phyloP scores from a whole-genome alignment of 2,329 filamentous ascomycete genomes.

The Teratosphaeria epicoccoides region DNA sequence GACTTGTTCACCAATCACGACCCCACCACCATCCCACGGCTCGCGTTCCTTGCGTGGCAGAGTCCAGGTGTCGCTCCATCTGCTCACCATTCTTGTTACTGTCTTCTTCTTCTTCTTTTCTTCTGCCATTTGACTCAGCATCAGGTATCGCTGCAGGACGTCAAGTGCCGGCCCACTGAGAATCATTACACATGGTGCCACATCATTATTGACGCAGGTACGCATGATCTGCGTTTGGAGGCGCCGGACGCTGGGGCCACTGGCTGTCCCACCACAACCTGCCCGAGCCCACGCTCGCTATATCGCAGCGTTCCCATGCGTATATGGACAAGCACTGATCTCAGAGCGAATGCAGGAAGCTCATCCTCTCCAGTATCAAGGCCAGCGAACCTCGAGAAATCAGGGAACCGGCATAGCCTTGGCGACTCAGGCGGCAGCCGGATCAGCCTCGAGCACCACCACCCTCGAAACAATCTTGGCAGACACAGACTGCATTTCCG shows the following conservation, averaged over 20 bases:
- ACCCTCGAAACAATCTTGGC: too few relatives aligned
- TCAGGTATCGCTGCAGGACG: neutral
- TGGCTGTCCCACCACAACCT: neutral
- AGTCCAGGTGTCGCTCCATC: neutral
- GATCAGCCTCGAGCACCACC: neutral
- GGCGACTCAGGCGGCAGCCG: neutral
- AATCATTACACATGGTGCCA: too few relatives aligned
- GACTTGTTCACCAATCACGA: neutral
- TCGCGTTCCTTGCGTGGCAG: neutral
- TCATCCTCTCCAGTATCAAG: neutral
- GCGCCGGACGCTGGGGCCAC: neutral
- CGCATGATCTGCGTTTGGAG: too few relatives aligned
- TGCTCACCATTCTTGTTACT: neutral
- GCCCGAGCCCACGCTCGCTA: neutral
- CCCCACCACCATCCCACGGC: neutral
- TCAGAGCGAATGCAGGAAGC: neutral
- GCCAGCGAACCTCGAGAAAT: neutral
- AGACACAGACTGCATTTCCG: neutral
- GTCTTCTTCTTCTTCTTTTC: neutral
- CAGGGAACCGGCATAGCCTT: neutral
- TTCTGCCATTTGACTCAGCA: neutral
- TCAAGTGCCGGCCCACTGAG: neutral
- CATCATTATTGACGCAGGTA: too few relatives aligned
- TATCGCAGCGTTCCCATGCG: neutral
- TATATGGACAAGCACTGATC: neutral